Base-by-base conservation (phyloP, 768 basidiomycete genomes). In the Tricholoma flavovirens region DNA sequence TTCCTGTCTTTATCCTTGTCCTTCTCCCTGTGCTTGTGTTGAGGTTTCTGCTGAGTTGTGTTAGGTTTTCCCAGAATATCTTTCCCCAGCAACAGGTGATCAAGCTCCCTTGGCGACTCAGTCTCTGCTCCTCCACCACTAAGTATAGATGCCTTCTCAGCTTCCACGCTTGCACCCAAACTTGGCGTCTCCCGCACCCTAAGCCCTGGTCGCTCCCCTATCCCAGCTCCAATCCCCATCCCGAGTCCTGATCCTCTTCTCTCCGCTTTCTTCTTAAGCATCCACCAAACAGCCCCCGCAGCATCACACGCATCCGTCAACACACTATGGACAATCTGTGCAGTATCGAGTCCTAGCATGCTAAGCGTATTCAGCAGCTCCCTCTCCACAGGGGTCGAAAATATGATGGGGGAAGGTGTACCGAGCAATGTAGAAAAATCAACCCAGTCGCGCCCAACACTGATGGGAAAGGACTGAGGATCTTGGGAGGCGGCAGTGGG, bases 321-420 rank as follows among this genome's bases (percentile, higher is more conserved):
- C 11, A 98, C 97, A 0, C 89, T 92, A 67, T 98, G 95, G n/a
- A 88, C 87, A 50, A 98, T 87, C 72, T 99, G 96, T 14, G 90
- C 92, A 0, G 89, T 91, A 69, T 98, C 97, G 58, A 99, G 84
- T 0, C 97, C 96, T 5, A 97, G 74, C 22, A 70, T 63, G 55
- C 86, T 84, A 42, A 99, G 75, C 2, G 73, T 76, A 58, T 90
- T 90, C 26, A 99, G 74, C 12, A 98, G 74, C 17, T 88, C 80
- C 42, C 91, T 81, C 66, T 98, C 96, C 6, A 84, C 73, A 0
- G 86, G 77, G 0, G 92, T 91, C 8, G 91, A 88, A 69, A 99
- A 97, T n/a, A 91, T 88, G 43, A 91, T 81, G 0, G 92, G 84
- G 0, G 86, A 81, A 0, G 84, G 85, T 3, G 83, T 79, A 24